Conservation (phyloP, 441 rosid species). For the Kokia cookei region DNA sequence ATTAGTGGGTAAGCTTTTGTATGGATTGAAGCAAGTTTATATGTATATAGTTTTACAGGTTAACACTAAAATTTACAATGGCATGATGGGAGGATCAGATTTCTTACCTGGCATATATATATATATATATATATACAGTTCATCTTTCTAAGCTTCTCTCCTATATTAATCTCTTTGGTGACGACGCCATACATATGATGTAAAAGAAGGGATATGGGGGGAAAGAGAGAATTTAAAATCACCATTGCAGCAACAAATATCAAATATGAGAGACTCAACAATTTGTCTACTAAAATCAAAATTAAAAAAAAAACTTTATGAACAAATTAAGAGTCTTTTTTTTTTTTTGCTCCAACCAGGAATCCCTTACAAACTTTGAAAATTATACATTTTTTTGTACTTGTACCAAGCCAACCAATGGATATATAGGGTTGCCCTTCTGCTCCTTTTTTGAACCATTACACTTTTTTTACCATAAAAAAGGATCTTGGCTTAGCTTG, state of each 20-base stretch:
- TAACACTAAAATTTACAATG: not conserved
- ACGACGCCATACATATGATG: too few species aligned
- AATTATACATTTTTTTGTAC: constrained; percentile 14
- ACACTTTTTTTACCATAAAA: constrained; percentile 3
- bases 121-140: too few species aligned
- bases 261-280: not conserved
- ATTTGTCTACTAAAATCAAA: not conserved
- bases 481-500: constrained; percentile 12
- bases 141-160: too few species aligned
- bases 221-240: not conserved
- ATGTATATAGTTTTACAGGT: too few species aligned
- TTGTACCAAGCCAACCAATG: not conserved
- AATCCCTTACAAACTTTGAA: constrained; percentile 22
- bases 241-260: not conserved
- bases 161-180: too few species aligned
- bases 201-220: not conserved
- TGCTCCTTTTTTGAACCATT: not conserved
- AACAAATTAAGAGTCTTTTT: not conserved
- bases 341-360: not conserved
- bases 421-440: not conserved
- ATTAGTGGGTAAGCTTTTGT: constrained; percentile 19
- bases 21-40: not conserved
- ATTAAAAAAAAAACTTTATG: not conserved
- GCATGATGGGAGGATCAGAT: constrained; percentile 13
- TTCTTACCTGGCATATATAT: constrained; percentile 23